A percentile compares a stretch with the other conserved stretches of the same genome.
Evolutionary conservation across 2,329 filamentous ascomycete species (phyloP).

Genomic region (Dothideomycetidae sp.): DNA sequence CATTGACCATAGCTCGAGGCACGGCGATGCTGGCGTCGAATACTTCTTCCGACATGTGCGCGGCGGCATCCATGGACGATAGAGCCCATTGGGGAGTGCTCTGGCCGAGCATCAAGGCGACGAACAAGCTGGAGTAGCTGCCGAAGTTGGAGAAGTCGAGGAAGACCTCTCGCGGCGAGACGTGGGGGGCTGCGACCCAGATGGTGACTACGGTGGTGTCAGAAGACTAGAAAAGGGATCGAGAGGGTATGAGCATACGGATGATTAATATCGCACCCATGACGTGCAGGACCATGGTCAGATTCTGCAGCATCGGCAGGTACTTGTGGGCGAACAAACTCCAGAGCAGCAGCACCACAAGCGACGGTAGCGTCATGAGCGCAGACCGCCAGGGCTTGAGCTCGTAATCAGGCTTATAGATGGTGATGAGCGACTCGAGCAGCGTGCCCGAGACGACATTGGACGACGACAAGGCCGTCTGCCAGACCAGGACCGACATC

Average conservation of each 20-base stretch:
- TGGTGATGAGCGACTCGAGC: constrained; percentile 3
- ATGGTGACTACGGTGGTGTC: constrained; percentile 11
- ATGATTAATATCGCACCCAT: constrained; percentile 23
- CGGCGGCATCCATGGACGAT: constrained; percentile 17
- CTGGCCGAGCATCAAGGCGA: constrained; percentile 23
- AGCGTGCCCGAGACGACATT: constrained; percentile 5
- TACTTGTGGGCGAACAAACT: constrained; percentile 3
- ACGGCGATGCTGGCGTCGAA: constrained; percentile 28
- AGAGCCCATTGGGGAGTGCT: constrained; percentile 18
- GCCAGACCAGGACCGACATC: constrained; percentile 13
- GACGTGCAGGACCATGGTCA: constrained; percentile 26
- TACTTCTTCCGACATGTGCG: constrained; percentile 32
- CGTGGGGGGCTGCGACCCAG: constrained; percentile 18
- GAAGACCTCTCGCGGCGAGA: constrained; percentile 21
- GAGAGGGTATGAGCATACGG: background rate
- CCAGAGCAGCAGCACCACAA: background rate
- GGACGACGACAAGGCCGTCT: constrained; percentile 17
- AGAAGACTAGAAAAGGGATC: background rate
- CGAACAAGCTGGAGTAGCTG: constrained; percentile 24
- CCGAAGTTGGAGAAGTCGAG: constrained; percentile 25
- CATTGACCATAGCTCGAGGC: constrained; percentile 27
- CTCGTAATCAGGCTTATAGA: constrained; percentile 6
- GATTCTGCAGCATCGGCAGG: constrained; percentile 20
- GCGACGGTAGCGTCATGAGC: constrained; percentile 3
- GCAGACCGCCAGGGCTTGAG: constrained; percentile 6